Evolutionary conservation across 768 basidiomycete species (phyloP).

Genomic region (Mycena polygramma): DNA sequence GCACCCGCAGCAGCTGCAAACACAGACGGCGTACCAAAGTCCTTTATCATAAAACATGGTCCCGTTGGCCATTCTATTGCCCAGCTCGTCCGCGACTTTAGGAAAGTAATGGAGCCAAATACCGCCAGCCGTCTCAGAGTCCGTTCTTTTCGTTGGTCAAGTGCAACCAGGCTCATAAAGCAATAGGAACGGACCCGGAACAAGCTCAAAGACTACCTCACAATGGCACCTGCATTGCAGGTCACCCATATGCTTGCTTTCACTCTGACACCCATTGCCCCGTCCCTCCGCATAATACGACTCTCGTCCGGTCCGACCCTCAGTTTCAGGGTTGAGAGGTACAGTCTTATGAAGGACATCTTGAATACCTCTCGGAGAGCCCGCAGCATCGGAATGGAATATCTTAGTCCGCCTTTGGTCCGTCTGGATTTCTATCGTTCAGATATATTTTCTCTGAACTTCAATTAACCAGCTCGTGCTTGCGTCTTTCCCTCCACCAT

Average conservation of each 20-base stretch:
- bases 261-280: constrained; percentile 87
- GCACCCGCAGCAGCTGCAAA: constrained; percentile 48
- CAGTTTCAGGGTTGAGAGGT: constrained; percentile 92
- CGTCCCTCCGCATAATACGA: constrained; percentile 88
- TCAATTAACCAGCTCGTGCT: constrained; percentile 80
- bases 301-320: constrained; percentile 93
- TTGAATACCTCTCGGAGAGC: constrained; percentile 74
- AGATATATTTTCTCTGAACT: constrained; percentile 4
- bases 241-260: constrained; percentile 96
- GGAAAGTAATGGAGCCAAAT: constrained; percentile 98
- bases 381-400: constrained; percentile 87
- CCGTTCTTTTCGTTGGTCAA: constrained; percentile 37
- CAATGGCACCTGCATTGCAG: constrained; percentile 89
- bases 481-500: constrained; percentile 85
- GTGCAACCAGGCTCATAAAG: constrained; percentile 27
- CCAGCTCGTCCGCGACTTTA: constrained; percentile 92
- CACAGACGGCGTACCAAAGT: constrained; percentile 73
- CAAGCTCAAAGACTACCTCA: constrained; percentile 94
- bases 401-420: constrained; percentile 92
- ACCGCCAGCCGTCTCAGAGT: constrained; percentile 95
- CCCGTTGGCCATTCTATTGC: constrained; percentile 88
- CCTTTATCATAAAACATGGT: constrained; percentile 97
- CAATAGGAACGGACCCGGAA: constrained; percentile 88
- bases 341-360: constrained; percentile 91
- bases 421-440: constrained; percentile 43